These are phyloP conservation scores for Auriscalpium microsporum DNA, from an alignment of 768 basidiomycete genomes.

Conservation along the genomic window DNA sequence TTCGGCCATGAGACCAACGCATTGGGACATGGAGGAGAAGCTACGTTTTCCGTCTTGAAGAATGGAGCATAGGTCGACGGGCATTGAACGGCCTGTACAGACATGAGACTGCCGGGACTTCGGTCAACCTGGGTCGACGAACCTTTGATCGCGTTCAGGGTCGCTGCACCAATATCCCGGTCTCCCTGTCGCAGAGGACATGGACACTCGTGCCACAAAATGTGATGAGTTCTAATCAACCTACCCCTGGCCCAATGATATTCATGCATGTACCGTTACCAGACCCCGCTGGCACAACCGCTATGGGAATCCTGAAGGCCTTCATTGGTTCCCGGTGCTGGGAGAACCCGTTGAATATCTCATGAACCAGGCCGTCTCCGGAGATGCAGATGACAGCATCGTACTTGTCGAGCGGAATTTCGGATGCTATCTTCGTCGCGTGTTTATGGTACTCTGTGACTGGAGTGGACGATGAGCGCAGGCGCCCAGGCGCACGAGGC, in stretches of 20 bases:
- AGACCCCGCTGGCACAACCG: conserved; percentile 75
- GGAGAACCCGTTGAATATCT: conserved; percentile 77
- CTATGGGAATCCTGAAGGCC: conserved; percentile 63
- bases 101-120: no score
- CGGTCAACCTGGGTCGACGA: neutral
- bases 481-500: neutral
- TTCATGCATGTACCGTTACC: conserved; percentile 74
- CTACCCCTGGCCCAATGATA: conserved; percentile 57
- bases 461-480: neutral
- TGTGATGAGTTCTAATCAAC: conserved; percentile 7
- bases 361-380: conserved; percentile 79
- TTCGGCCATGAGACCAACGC: conserved; percentile 79
- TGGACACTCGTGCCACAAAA: neutral
- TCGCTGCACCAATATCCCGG: conserved; percentile 60
- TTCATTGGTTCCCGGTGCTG: conserved; percentile 47
- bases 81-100: conserved; percentile 55
- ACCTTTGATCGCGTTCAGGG: conserved; percentile 80
- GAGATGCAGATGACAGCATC: conserved; percentile 73
- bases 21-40: conserved; percentile 79
- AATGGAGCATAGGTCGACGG: conserved; percentile 71
- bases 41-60: conserved; percentile 53
- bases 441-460: conserved; percentile 51
- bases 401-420: conserved; percentile 42
- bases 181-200: conserved; percentile 39
- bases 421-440: conserved; percentile 54